Conservation (phyloP, 352 stramenopile species). For the Phytophthora macrochlamydospora region DNA sequence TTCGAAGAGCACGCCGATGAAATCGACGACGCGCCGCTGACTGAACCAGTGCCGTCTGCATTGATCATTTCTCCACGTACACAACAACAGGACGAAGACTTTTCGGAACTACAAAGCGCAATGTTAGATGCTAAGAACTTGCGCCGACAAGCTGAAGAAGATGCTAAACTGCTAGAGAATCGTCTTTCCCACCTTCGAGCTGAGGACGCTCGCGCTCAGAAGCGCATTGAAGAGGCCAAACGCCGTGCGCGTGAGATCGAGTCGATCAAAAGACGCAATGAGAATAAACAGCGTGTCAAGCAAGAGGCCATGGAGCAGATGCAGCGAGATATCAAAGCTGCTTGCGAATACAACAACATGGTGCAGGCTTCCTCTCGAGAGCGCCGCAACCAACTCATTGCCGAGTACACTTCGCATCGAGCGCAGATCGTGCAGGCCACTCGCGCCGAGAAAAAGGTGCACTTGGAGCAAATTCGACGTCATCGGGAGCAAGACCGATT, state of each 20-base stretch:
- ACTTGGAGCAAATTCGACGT: constrained; percentile 50
- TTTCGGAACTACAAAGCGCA: constrained; percentile 48
- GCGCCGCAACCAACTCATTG: constrained; percentile 47
- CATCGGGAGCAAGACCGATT: constrained; percentile 46
- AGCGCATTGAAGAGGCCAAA: constrained; percentile 75
- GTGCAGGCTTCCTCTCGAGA: constrained; percentile 39
- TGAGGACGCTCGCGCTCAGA: constrained; percentile 61
- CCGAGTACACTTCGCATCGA: constrained; percentile 47
- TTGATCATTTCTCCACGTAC: constrained; percentile 12
- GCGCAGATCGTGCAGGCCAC: constrained; percentile 62
- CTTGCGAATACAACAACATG: constrained; percentile 63
- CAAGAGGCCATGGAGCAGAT: constrained; percentile 56
- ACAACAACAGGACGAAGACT: constrained; percentile 35
- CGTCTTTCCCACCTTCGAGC: constrained; percentile 62
- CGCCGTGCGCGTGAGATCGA: constrained; percentile 65
- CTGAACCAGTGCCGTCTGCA: background rate
- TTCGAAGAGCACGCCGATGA: constrained; percentile 73
- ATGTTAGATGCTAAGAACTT: constrained; percentile 50
- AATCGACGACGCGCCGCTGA: constrained; percentile 39
- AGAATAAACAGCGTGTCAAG: constrained; percentile 53
- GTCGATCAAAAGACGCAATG: constrained; percentile 63
- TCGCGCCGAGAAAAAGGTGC: constrained; percentile 41
- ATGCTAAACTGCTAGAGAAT: constrained; percentile 66
- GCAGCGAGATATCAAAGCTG: constrained; percentile 54
- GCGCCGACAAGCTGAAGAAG: constrained; percentile 55